Percentiles rank a stretch among this genome's conserved stretches.
Evolutionary conservation across 78 protist genomes (phyloP).

Genomic region (Dictyostelium firmibasis): DNA sequence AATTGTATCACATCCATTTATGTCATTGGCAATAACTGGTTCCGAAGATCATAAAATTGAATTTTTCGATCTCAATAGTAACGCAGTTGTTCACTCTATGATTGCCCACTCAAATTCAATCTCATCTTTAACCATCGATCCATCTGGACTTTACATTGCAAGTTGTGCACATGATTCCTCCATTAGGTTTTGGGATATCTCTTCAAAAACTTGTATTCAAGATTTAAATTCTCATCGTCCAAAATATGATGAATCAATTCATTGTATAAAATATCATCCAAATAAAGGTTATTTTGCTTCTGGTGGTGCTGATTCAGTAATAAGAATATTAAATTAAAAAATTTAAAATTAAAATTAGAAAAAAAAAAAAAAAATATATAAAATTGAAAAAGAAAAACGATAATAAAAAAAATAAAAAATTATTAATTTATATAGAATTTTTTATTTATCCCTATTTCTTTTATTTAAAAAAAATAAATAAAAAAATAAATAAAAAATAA

Average conservation of each 20-base stretch:
- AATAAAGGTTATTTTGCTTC: conserved; percentile 76
- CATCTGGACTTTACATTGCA: conserved; percentile 66
- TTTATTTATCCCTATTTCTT: no score
- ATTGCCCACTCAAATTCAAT: conserved; percentile 82
- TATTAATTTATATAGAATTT: background rate
- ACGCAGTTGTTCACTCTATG: conserved; percentile 52
- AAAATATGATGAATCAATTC: conserved; percentile 74
- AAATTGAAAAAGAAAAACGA: background rate
- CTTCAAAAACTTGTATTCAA: conserved; percentile 66
- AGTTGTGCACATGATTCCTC: conserved; percentile 81
- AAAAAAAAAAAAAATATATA: background rate
- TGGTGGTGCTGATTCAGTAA: conserved; percentile 84
- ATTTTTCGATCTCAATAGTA: conserved; percentile 12
- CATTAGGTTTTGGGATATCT: conserved; percentile 84
- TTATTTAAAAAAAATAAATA: no score
- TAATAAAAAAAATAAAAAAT: background rate
- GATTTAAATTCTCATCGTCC: conserved; percentile 60
- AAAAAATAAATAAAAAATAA: no score
- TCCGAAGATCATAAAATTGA: conserved; percentile 65
- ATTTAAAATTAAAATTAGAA: background rate
- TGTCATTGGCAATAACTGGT: conserved; percentile 70
- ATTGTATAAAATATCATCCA: conserved; percentile 76
- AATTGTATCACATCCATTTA: conserved; percentile 38
- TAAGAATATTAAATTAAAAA: background rate
- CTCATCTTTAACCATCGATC: conserved; percentile 66